Percentiles rank a stretch among this genome's conserved stretches.
Conservation (phyloP, 2,329 filamentous ascomycete species). For the Didymella keratinophila region DNA sequence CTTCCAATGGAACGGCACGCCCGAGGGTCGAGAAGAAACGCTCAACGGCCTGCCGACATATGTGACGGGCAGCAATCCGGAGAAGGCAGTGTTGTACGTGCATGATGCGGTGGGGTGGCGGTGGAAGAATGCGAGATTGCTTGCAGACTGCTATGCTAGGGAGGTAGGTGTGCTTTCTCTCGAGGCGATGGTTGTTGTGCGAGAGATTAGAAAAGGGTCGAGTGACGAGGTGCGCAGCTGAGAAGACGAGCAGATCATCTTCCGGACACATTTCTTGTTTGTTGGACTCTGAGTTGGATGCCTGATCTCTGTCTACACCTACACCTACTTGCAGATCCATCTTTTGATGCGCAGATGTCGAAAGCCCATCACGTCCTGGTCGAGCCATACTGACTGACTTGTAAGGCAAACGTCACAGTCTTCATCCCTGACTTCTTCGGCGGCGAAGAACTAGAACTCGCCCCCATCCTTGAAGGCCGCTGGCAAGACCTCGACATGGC, state of each 20-base stretch:
- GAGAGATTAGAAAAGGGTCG: no score
- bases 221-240: no score
- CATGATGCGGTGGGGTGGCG: conserved; percentile 55
- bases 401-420: conserved; percentile 49
- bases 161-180: conserved; percentile 15
- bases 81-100: conserved; percentile 52
- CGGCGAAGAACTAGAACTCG: conserved; percentile 24
- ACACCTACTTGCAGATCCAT: neutral
- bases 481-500: conserved; percentile 46
- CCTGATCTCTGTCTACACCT: neutral
- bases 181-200: neutral
- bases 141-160: conserved; percentile 55
- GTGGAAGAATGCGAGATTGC: conserved; percentile 53
- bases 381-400: neutral
- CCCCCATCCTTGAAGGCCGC: conserved; percentile 12
- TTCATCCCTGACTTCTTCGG: conserved; percentile 55
- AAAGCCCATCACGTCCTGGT: neutral
- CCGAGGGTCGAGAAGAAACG: conserved; percentile 39
- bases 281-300: neutral
- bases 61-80: conserved; percentile 48
- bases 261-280: no score
- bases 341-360: neutral
- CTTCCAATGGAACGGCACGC: conserved; percentile 48
- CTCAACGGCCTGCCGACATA: conserved; percentile 50
- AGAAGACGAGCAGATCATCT: no score